Conservation (phyloP, 2,329 filamentous ascomycete species). For the Penicillium sp. region DNA sequence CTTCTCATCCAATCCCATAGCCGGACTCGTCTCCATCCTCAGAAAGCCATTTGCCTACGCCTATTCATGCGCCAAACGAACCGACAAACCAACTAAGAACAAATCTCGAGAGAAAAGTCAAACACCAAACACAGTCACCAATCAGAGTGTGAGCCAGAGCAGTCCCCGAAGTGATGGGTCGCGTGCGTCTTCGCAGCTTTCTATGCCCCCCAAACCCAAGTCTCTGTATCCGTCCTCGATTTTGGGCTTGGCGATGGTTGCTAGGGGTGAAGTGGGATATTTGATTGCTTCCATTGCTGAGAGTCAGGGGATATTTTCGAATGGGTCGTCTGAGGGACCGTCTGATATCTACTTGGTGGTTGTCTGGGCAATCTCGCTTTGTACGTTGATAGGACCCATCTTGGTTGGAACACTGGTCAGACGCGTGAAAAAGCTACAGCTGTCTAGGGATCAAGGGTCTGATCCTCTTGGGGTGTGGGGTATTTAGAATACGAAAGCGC, state of each 20-base stretch:
- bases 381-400: slow-evolving; percentile 58
- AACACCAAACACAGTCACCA: neutral
- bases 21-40: slow-evolving; percentile 6
- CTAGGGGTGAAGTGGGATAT: slow-evolving; percentile 79
- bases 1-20: slow-evolving; percentile 25
- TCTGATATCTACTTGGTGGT: slow-evolving; percentile 56
- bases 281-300: slow-evolving; percentile 71
- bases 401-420: slow-evolving; percentile 54
- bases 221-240: slow-evolving; percentile 70
- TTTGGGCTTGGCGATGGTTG: slow-evolving; percentile 70
- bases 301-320: slow-evolving; percentile 50
- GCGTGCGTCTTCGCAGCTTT: neutral
- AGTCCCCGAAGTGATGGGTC: neutral
- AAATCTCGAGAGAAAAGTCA: neutral
- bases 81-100: neutral
- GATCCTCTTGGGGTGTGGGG: slow-evolving; percentile 52
- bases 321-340: slow-evolving; percentile 18
- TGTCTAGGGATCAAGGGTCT: slow-evolving; percentile 19
- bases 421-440: slow-evolving; percentile 47
- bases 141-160: neutral
- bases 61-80: slow-evolving; percentile 4
- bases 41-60: slow-evolving; percentile 2
- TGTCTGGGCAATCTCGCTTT: slow-evolving; percentile 60
- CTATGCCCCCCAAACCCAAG: slow-evolving; percentile 49
- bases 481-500: slow-evolving; percentile 24